These are phyloP conservation scores for Clitopilus passeckerianus DNA, from an alignment of 768 basidiomycete species.

Conservation along the genomic window DNA sequence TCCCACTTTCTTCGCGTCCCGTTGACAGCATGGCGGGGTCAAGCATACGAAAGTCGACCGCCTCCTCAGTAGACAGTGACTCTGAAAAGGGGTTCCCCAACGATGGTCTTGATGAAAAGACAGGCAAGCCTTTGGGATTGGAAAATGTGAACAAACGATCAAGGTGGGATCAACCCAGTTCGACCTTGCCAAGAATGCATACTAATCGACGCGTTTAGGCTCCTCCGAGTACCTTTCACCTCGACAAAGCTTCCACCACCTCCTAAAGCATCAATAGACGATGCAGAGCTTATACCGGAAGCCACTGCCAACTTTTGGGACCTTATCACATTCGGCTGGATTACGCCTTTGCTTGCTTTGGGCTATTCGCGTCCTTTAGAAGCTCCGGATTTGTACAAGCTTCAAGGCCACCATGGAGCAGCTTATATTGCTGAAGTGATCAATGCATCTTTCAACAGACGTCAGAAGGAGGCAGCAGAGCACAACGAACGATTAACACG, in stretches of 20 bases:
- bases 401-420: constrained; percentile 59
- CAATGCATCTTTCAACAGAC: constrained; percentile 55
- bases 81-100: neutral
- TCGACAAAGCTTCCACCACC: constrained; percentile 33
- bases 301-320: constrained; percentile 54
- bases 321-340: constrained; percentile 69
- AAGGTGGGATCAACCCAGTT: neutral
- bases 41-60: neutral
- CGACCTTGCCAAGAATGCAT: neutral
- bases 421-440: constrained; percentile 59
- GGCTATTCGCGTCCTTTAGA: constrained; percentile 82
- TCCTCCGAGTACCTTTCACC: constrained; percentile 33
- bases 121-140: neutral
- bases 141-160: neutral
- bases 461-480: constrained; percentile 49
- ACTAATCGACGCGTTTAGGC: constrained; percentile 9
- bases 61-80: neutral
- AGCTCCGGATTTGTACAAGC: constrained; percentile 75
- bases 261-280: constrained; percentile 50
- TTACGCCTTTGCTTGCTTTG: constrained; percentile 62
- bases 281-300: constrained; percentile 63
- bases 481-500: constrained; percentile 69
- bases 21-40: neutral
- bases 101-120: neutral
- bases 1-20: neutral